Base-by-base conservation (phyloP, 129 eudicot genomes). In the Flaveria robusta region DNA sequence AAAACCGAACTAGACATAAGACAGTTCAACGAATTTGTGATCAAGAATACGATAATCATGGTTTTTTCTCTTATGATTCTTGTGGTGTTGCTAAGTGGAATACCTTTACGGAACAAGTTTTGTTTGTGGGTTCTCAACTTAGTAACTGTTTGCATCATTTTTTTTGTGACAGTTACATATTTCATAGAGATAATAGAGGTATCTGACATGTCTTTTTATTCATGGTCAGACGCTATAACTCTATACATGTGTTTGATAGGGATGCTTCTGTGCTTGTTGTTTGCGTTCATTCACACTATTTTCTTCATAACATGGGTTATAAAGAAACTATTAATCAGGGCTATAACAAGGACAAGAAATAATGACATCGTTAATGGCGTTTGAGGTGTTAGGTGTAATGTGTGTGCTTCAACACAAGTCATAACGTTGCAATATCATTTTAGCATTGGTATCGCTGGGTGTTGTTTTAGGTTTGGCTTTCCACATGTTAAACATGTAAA, bases 61-160 rank as follows among this genome's bases (percentile, higher is more conserved):
- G 27, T 81, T 39, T 16, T 76, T 4, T 81, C 85, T 14, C 31
- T 76, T 54, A 12, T 52, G 7, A 76, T 71, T 39, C 66, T 76
- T 24, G 59, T 81, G 77, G 37, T 81, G 66, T 19, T 81, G 81
- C 58, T 76, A 23, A 70, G 78, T 42, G 85, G 85, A 62, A 13
- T 81, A 24, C 60, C 72, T 52, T 31, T 76, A 66, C 31, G 34
- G n/a, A 81, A 76, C 74, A 81, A 74, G 63, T 51, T 81, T 24
- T 60, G 56, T 60, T 63, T 70, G 62, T 81, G 81, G 85, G 74
- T 81, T 71, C 81, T 81, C 13, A 66, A 66, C 58, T 42, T 66
- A 52, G 75, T 70, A 22, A 47, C 68, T 15, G 64, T 80, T 74
- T 43, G 75, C 70, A 34, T 70, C 15, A 27, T 80, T 52, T n/a